These are phyloP conservation scores for Gloeostereum incarnatum DNA, from an alignment of 768 basidiomycete genomes.

Conservation along the genomic window DNA sequence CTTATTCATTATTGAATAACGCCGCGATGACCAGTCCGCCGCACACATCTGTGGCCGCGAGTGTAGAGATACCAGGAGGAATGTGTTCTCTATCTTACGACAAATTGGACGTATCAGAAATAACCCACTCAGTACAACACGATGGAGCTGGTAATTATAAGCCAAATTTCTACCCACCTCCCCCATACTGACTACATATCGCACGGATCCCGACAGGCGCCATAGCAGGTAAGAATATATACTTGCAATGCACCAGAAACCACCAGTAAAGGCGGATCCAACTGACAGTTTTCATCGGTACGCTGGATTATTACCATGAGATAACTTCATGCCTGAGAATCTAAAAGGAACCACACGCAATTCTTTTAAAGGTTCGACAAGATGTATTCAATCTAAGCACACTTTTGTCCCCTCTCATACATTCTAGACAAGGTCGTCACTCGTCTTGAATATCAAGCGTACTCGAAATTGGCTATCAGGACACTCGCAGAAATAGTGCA, in stretches of 20 bases:
- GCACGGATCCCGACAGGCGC: too few species aligned
- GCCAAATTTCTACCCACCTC: too few species aligned
- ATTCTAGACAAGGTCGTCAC: conserved; percentile 65
- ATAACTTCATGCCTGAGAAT: conserved; percentile 2
- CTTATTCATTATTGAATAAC: conserved; percentile 1
- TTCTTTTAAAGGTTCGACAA: conserved; percentile 61
- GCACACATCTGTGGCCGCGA: conserved; percentile 33
- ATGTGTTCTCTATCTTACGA: conserved; percentile 54
- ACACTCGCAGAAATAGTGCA: conserved; percentile 58
- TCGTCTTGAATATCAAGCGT: conserved; percentile 75
- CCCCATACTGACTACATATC: too few species aligned
- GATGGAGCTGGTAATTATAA: conserved; percentile 42
- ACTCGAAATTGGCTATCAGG: conserved; percentile 72
- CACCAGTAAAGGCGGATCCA: too few species aligned
- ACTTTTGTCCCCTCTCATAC: background rate
- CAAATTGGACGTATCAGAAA: conserved; percentile 44
- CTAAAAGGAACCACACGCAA: conserved; percentile 62
- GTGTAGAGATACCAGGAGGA: conserved; percentile 33
- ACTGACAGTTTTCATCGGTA: conserved; percentile 73
- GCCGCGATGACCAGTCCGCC: too few species aligned
- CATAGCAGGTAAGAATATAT: too few species aligned
- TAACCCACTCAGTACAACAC: conserved; percentile 55
- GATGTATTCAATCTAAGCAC: background rate
- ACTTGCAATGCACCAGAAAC: too few species aligned
- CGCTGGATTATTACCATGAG: background rate